A percentile compares a stretch with the other conserved stretches of the same genome.
Evolutionary conservation across 2,329 filamentous ascomycete genomes (phyloP).

Genomic region (Thermochaetoides dissita): DNA sequence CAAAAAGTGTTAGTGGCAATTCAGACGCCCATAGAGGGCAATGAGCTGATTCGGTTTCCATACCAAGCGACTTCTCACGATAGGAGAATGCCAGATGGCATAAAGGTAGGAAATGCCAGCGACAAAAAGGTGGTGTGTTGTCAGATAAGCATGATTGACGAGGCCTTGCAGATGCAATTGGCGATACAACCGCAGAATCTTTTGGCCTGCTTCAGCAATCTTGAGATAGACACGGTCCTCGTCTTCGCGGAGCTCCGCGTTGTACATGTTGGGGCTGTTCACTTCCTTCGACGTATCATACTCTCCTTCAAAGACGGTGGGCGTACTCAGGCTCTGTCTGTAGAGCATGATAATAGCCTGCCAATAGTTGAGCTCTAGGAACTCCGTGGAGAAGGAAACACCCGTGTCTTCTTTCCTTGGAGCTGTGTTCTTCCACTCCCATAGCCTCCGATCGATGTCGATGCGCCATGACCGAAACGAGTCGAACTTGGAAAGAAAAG

Average conservation of each 20-base stretch:
- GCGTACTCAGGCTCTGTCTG: constrained; percentile 75
- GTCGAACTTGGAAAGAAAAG: constrained; percentile 70
- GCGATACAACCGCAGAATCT: constrained; percentile 78
- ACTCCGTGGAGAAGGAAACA: constrained; percentile 78
- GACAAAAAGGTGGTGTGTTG: constrained; percentile 95
- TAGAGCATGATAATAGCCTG: constrained; percentile 94
- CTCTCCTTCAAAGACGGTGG: constrained; percentile 71
- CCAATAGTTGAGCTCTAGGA: constrained; percentile 94
- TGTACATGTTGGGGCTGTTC: constrained; percentile 46
- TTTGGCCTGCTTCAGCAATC: constrained; percentile 87
- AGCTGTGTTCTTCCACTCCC: constrained; percentile 74
- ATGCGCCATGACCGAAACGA: constrained; percentile 80
- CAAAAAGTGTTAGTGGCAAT: constrained; percentile 15
- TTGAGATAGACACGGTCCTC: constrained; percentile 88
- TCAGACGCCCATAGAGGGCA: background rate
- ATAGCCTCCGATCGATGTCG: constrained; percentile 70
- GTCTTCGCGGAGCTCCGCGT: constrained; percentile 57
- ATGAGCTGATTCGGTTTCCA: constrained; percentile 22
- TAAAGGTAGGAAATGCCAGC: constrained; percentile 92
- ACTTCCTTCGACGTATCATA: constrained; percentile 52
- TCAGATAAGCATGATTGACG: constrained; percentile 91
- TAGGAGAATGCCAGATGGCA: constrained; percentile 89
- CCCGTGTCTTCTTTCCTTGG: constrained; percentile 68
- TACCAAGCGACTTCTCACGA: constrained; percentile 75
- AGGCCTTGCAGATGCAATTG: constrained; percentile 76